Conservation (phyloP, 1,284 basidiomycete species). For the Nidula niveotomentosa region DNA sequence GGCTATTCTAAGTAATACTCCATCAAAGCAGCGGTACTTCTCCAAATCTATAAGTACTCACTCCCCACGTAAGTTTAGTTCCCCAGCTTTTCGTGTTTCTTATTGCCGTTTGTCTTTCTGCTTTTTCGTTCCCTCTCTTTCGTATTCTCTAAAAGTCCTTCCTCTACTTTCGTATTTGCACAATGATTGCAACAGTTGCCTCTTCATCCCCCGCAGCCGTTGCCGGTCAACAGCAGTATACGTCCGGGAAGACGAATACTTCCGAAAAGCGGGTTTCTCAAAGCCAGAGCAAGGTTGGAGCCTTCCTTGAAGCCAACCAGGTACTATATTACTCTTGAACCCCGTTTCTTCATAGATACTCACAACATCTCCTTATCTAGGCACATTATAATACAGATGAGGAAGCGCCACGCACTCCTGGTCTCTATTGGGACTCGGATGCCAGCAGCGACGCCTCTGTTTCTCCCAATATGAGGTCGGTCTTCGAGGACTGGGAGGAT, state of each 20-base stretch:
- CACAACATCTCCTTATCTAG: too few species aligned
- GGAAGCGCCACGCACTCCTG: conserved; percentile 2
- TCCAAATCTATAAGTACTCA: neutral
- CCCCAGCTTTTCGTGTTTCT: neutral
- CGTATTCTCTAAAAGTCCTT: conserved; percentile 3
- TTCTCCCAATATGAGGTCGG: conserved; percentile 14
- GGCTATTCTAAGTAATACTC: neutral
- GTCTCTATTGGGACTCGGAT: conserved; percentile 7
- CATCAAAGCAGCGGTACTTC: neutral
- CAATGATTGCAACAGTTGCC: conserved; percentile 14
- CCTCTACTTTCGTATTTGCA: neutral
- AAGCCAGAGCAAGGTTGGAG: neutral
- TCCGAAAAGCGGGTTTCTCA: neutral
- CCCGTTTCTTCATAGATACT: neutral
- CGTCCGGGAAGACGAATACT: conserved; percentile 4
- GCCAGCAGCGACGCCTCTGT: neutral
- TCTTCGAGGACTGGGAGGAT: conserved; percentile 31
- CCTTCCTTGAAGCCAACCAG: conserved; percentile 2
- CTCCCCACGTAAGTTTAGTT: neutral
- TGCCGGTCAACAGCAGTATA: conserved; percentile 8
- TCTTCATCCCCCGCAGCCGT: conserved; percentile 8
- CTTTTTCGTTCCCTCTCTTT: conserved; percentile 4
- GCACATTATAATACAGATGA: too few species aligned
- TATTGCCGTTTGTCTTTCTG: neutral
- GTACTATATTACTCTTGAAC: neutral